Percentiles rank a stretch among this genome's conserved stretches.
Evolutionary conservation across 83 land plant genomes (phyloP).

Genomic region (Thuja plicata): DNA sequence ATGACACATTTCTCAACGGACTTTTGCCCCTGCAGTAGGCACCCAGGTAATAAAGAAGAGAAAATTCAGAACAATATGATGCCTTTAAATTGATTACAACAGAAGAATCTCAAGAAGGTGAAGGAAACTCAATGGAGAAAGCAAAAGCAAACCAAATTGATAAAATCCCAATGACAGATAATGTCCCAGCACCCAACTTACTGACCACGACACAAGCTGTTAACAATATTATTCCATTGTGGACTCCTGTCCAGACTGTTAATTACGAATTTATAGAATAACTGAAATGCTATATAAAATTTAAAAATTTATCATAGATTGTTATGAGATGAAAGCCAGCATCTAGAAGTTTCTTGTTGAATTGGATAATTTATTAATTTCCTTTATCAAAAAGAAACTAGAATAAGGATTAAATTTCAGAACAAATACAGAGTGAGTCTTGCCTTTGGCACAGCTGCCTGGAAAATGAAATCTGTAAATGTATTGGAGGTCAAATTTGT

Average conservation of each 20-base stretch:
- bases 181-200: neutral
- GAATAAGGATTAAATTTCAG: neutral
- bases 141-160: constrained; percentile 2
- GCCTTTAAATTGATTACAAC: neutral
- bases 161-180: neutral
- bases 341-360: constrained; percentile 4
- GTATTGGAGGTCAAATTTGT: constrained; percentile 64
- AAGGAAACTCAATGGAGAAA: neutral
- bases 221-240: neutral
- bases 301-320: neutral
- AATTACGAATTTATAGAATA: neutral
- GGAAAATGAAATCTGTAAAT: constrained; percentile 83
- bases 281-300: neutral
- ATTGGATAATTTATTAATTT: neutral
- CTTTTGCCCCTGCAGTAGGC: neutral
- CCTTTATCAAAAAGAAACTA: neutral
- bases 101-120: neutral
- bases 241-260: neutral
- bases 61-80: neutral
- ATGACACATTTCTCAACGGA: neutral
- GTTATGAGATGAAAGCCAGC: neutral
- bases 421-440: neutral
- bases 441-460: constrained; percentile 99
- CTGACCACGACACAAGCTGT: neutral
- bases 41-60: neutral